Percentiles rank a stretch among this genome's conserved stretches.
Conservation (phyloP, 768 basidiomycete genomes). For the Melanogaster broomeanus region DNA sequence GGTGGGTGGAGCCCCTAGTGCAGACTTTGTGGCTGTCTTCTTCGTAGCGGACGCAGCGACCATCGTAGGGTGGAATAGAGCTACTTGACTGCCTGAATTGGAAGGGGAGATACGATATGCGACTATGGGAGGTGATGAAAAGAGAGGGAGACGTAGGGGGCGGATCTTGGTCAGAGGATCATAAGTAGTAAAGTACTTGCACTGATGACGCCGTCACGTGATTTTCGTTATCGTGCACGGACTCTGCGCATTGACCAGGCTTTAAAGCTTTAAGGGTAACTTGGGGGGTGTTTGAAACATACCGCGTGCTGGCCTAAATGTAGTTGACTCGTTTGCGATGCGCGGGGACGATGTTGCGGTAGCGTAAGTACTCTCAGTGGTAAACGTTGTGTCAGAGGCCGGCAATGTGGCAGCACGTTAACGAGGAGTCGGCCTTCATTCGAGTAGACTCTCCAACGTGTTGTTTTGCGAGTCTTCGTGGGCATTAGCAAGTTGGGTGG, state of each 20-base stretch:
- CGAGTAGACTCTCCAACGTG: too few species aligned
- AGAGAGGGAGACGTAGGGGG: slow-evolving; percentile 19
- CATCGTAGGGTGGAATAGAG: slow-evolving; percentile 17
- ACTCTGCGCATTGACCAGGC: slow-evolving; percentile 15
- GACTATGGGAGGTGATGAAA: neutral
- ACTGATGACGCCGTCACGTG: slow-evolving; percentile 22
- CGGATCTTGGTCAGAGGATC: slow-evolving; percentile 21
- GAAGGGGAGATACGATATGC: neutral
- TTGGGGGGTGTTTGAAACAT: neutral
- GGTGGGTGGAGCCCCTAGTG: slow-evolving; percentile 9
- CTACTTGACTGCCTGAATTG: slow-evolving; percentile 1
- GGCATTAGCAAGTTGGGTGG: too few species aligned
- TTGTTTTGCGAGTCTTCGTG: too few species aligned
- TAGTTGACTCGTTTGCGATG: neutral
- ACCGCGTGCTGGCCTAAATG: neutral
- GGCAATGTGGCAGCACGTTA: too few species aligned
- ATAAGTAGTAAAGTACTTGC: neutral
- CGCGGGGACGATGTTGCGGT: neutral
- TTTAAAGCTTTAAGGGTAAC: too few species aligned
- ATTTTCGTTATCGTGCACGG: slow-evolving; percentile 30
- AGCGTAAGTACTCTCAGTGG: too few species aligned
- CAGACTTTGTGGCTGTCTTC: slow-evolving; percentile 41
- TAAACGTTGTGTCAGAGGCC: too few species aligned
- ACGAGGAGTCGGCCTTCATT: too few species aligned
- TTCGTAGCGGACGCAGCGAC: slow-evolving; percentile 28